phyloP scores from a whole-genome alignment of 768 basidiomycete genomes.

The Amanita jacksonii region DNA sequence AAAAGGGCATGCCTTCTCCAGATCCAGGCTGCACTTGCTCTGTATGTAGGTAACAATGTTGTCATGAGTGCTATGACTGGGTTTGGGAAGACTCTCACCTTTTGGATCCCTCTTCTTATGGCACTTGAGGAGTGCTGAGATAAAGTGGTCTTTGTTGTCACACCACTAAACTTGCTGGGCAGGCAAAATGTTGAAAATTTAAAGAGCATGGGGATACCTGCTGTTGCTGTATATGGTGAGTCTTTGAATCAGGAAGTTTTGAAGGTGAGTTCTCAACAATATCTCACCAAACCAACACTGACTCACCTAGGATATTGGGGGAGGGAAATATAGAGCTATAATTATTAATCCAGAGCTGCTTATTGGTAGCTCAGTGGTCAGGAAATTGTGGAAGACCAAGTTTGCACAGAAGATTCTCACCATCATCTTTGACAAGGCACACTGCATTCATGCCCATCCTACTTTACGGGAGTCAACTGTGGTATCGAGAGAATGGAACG shows the following conservation, averaged over 20 bases:
- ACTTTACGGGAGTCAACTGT: too few species aligned
- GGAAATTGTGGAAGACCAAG: too few species aligned
- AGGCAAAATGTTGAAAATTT: conserved; percentile 6
- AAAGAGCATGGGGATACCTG: not conserved
- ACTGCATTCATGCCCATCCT: too few species aligned
- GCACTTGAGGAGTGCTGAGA: conserved; percentile 6
- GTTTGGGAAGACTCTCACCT: conserved; percentile 8
- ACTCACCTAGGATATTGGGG: conserved; percentile 6
- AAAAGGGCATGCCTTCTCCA: conserved; percentile 9
- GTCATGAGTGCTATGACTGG: conserved; percentile 6
- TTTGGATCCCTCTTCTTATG: conserved; percentile 10
- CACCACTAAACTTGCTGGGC: conserved; percentile 8
- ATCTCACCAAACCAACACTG: not conserved
- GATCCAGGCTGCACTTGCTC: conserved; percentile 4
- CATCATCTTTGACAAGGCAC: too few species aligned
- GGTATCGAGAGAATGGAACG: too few species aligned
- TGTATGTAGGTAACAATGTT: conserved; percentile 5
- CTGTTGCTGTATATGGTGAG: conserved; percentile 2
- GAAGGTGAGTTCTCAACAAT: not conserved
- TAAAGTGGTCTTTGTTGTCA: conserved; percentile 4
- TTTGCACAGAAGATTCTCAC: too few species aligned
- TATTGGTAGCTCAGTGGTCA: not conserved
- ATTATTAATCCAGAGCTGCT: conserved; percentile 9
- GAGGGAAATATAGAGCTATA: conserved; percentile 6
- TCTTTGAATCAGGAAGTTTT: conserved; percentile 5